Percentiles rank a stretch among this genome's conserved stretches.
Evolutionary conservation across 106 monocot species (phyloP).

Genomic region (Dendrobium huoshanense): DNA sequence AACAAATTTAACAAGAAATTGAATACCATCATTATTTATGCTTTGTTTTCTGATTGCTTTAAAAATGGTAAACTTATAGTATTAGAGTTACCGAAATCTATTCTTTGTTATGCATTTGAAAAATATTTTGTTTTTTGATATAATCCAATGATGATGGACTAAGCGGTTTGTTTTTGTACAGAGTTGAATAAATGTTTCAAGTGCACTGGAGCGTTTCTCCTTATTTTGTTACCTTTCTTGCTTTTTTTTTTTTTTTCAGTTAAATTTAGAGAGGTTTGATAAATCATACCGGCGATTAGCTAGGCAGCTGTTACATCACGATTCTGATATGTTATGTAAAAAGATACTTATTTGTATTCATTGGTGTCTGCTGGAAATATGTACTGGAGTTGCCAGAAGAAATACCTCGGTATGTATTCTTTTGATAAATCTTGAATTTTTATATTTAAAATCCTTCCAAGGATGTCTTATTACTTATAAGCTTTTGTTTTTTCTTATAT

Average conservation of each 20-base stretch:
- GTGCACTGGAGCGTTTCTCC: neutral
- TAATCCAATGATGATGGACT: neutral
- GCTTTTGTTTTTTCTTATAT: conserved; percentile 3
- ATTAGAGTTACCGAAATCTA: neutral
- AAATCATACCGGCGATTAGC: conserved; percentile 33
- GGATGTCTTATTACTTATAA: neutral
- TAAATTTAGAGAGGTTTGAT: conserved; percentile 44
- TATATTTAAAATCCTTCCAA: neutral
- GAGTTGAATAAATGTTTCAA: neutral
- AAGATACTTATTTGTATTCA: conserved; percentile 51
- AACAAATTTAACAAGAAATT: neutral
- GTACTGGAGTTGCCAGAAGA: conserved; percentile 2
- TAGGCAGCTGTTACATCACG: conserved; percentile 23
- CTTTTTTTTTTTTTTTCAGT: conserved; percentile 26
- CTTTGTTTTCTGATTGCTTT: neutral
- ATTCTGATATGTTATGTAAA: conserved; percentile 35
- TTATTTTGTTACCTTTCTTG: conserved; percentile 1
- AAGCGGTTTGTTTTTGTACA: neutral
- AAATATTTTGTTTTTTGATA: neutral
- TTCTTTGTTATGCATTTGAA: neutral
- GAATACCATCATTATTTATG: neutral
- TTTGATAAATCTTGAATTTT: neutral
- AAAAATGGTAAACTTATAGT: neutral
- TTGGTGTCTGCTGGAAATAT: conserved; percentile 60
- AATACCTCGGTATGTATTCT: conserved; percentile 26